Evolutionary conservation across 2,329 filamentous ascomycete genomes (phyloP), one percentile per base, ranked within the genome.

Genomic region (Lasiodiplodia hormozganensis): DNA sequence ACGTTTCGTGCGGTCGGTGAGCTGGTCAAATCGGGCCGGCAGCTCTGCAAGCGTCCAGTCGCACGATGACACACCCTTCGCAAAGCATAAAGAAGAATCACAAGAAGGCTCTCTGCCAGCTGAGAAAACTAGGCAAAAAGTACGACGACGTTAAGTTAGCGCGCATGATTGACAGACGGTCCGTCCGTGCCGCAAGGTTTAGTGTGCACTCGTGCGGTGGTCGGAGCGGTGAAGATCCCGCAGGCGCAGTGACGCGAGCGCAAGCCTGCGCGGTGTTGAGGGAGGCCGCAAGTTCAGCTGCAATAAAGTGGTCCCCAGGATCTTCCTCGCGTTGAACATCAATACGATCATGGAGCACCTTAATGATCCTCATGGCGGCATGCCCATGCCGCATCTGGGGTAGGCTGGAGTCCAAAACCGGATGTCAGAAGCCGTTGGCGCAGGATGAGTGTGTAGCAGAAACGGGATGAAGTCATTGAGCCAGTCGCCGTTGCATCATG

Each of bases 311-410:
- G 40, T 6, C 58, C 21, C 28, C 58, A 28, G 43, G 60, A 64
- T 64, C 60, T 52, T 64, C 60, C 43, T 52, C 31, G 60, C 60
- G 51, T 31, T n/a, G 47, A 64, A 16, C 40, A 31, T 52, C 58
- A 62, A 62, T 62, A 43, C 58, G 43, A 51, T 49, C 60, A 64
- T 64, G 60, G 47, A 52, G 6, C 60, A 64, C 31, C 60, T 49
- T 64, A 53, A 64, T 64, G 60, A 52, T 64, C 60, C 60, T 64
- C 38, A 16, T 23, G 21, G 21, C n/a, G 1, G 54, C 14, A 31
- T n/a, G 54, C n/a, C 47, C 31, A 52, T 38, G 43, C 60, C 60
- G 47, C 43, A 64, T 64, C 31, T 25, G 57, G 58, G 31, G 47
- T 64, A 64, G 60, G 10, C n/a, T 21, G 38, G n/a, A 52, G 60